These are phyloP conservation scores for Salix purpurea DNA, from an alignment of 345 rosid genomes.

Conservation along the genomic window DNA sequence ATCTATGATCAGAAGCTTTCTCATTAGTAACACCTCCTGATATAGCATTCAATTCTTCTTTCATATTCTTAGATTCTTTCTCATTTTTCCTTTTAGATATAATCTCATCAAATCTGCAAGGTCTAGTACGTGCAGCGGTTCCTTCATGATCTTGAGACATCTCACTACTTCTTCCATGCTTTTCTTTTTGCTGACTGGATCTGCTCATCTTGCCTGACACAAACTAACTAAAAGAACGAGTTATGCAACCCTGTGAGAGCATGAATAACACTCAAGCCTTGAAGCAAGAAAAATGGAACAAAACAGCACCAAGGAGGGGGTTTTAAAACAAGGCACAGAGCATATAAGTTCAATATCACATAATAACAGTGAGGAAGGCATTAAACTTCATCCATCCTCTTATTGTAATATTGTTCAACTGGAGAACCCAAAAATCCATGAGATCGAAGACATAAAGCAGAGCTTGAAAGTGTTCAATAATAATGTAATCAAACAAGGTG, in stretches of 20 bases:
- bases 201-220: slow-evolving; percentile 49
- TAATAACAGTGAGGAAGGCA: not conserved
- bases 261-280: not conserved
- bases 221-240: not conserved
- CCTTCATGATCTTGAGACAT: slow-evolving; percentile 35
- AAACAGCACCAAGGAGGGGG: not conserved
- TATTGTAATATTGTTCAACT: not conserved
- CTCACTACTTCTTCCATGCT: slow-evolving; percentile 27
- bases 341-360: not conserved
- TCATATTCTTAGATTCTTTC: slow-evolving; percentile 37
- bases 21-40: slow-evolving; percentile 21
- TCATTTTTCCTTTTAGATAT: slow-evolving; percentile 60
- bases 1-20: slow-evolving; percentile 27
- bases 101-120: slow-evolving; percentile 72
- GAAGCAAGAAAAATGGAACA: not conserved
- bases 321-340: not conserved
- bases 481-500: too few relatives aligned
- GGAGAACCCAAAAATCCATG: not conserved
- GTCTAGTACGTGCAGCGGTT: slow-evolving; percentile 89
- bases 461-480: too few relatives aligned
- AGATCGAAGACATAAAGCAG: not conserved
- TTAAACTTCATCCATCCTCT: not conserved
- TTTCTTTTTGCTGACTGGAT: slow-evolving; percentile 39
- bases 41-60: slow-evolving; percentile 22
- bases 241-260: not conserved